Conservation (phyloP, 495 filamentous ascomycete species). For the Xylaria nigripes region DNA sequence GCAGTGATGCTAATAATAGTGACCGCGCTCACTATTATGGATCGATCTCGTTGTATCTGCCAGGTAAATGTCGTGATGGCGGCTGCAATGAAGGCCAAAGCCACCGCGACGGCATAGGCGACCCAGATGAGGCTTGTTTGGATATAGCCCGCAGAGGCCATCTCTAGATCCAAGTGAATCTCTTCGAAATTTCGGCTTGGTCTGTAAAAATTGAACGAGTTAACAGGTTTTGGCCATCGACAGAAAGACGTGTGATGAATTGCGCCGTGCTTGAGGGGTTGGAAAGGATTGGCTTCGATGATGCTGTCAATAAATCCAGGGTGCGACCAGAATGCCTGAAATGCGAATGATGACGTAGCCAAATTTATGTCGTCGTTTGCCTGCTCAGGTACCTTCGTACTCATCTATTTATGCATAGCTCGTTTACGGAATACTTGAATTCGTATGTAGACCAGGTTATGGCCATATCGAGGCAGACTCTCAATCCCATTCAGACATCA, state of each 20-base stretch:
- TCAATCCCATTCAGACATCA: no score
- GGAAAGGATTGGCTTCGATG: constrained; percentile 1
- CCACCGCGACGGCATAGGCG: constrained; percentile 75
- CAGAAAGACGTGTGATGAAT: background rate
- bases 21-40: constrained; percentile 67
- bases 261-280: background rate
- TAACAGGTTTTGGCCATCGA: background rate
- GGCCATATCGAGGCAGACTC: no score
- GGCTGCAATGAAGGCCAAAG: constrained; percentile 59
- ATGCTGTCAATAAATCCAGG: background rate
- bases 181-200: background rate
- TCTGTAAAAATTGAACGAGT: background rate
- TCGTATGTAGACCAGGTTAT: no score
- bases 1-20: constrained; percentile 78
- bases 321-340: background rate
- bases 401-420: background rate
- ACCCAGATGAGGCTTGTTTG: constrained; percentile 86
- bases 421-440: background rate
- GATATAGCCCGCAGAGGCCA: constrained; percentile 55
- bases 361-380: no score
- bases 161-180: constrained; percentile 26
- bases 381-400: no score
- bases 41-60: constrained; percentile 80
- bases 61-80: constrained; percentile 78
- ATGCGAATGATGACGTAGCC: constrained; percentile 6